phyloP scores from a whole-genome alignment of 139 green algal species.

The Chlorella sp. region DNA sequence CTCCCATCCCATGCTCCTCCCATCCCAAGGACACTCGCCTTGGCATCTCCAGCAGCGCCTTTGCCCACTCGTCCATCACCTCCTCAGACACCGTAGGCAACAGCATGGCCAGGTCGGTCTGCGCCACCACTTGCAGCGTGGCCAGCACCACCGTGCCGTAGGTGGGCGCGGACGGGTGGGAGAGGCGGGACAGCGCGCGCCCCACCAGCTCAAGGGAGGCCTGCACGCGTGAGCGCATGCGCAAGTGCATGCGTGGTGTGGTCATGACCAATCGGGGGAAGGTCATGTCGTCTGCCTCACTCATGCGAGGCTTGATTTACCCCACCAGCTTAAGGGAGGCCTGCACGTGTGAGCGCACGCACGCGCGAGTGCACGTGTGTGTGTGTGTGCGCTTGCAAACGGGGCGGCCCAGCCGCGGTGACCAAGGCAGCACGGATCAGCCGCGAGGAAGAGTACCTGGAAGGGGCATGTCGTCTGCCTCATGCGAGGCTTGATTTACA shows the following conservation, averaged over 20 bases:
- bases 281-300: background rate
- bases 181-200: conserved; percentile 38
- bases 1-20: no score
- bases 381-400: no score
- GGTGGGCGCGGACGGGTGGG: conserved; percentile 28
- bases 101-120: background rate
- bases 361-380: no score
- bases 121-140: background rate
- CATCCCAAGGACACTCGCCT: background rate
- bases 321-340: background rate
- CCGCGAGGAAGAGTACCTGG: no score
- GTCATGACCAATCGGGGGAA: background rate
- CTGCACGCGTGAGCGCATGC: no score
- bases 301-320: background rate
- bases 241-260: background rate
- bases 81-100: background rate
- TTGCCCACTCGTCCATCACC: background rate
- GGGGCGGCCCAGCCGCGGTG: no score
- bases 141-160: conserved; percentile 33
- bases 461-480: no score
- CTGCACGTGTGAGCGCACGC: background rate
- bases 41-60: background rate
- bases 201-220: conserved; percentile 48
- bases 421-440: no score
- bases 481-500: no score